Conservation (phyloP, 2,329 filamentous ascomycete species). For the Xylaria sp. region DNA sequence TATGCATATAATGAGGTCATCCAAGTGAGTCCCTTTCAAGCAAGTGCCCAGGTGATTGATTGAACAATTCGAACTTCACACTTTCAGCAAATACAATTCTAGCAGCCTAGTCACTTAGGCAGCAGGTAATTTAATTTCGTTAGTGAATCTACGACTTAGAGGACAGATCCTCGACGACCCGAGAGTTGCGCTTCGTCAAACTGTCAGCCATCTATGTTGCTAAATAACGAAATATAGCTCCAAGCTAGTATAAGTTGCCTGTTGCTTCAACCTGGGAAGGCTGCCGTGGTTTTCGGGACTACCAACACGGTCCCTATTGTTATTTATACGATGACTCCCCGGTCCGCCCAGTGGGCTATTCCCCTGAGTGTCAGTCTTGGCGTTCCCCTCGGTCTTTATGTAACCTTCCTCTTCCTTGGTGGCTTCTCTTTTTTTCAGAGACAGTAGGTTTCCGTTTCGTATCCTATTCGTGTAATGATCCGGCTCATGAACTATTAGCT, state of each 20-base stretch:
- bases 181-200: neutral
- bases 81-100: neutral
- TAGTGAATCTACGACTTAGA: neutral
- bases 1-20: neutral
- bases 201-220: neutral
- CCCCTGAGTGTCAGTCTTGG: slow-evolving; percentile 63
- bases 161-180: neutral
- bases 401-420: slow-evolving; percentile 70
- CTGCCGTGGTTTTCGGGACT: neutral
- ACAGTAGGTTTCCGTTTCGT: slow-evolving; percentile 67
- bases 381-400: slow-evolving; percentile 71
- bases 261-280: neutral
- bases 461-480: neutral
- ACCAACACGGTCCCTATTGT: neutral
- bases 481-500: slow-evolving; percentile 59
- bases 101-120: too few relatives aligned
- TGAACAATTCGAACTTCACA: neutral
- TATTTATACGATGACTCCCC: slow-evolving; percentile 44
- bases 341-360: slow-evolving; percentile 48
- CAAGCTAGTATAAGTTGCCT: neutral
- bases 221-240: neutral
- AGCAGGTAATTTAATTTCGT: neutral
- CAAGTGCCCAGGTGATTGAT: too few relatives aligned
- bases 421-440: slow-evolving; percentile 79
- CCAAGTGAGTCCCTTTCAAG: neutral